Percentiles rank a stretch among this genome's conserved stretches.
phyloP scores from a whole-genome alignment of 805 yeast species.

The Candida parachauliodes region DNA sequence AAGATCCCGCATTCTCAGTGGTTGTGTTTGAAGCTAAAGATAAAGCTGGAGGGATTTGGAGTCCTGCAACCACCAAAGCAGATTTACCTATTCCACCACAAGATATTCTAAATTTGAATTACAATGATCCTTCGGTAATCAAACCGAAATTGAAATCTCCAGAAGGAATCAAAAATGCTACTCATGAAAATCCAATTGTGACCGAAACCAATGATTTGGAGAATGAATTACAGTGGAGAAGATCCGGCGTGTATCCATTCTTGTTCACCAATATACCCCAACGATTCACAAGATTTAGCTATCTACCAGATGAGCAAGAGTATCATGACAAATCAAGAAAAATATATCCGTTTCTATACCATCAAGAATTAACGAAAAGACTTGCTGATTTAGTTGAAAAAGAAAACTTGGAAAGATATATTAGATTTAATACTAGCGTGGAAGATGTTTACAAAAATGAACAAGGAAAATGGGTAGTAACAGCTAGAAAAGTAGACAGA shows the following conservation, averaged over 20 bases:
- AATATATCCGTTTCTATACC: conserved; percentile 37
- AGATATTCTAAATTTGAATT: conserved; percentile 23
- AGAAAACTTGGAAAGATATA: conserved; percentile 25
- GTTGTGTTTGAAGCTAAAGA: conserved; percentile 44
- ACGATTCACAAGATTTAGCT: conserved; percentile 35
- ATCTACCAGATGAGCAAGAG: conserved; percentile 23
- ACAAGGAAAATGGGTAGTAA: conserved; percentile 37
- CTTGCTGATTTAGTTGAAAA: conserved; percentile 23
- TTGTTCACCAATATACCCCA: conserved; percentile 42
- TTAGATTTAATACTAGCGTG: conserved; percentile 39
- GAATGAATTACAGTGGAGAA: conserved; percentile 32
- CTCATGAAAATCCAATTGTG: conserved; percentile 16
- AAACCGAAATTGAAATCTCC: conserved; percentile 15
- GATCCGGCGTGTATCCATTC: conserved; percentile 34
- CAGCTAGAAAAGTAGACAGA: conserved; percentile 15
- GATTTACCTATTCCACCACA: conserved; percentile 29
- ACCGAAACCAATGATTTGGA: conserved; percentile 7
- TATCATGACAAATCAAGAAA: conserved; percentile 17
- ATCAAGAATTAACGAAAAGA: conserved; percentile 27
- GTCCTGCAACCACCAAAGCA: conserved; percentile 18
- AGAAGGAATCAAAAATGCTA: conserved; percentile 15
- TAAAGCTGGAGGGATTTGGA: conserved; percentile 47
- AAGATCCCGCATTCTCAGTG: conserved; percentile 24
- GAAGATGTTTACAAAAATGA: conserved; percentile 30
- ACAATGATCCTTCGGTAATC: conserved; percentile 32